A percentile compares a stretch with the other conserved stretches of the same genome.
Conservation (phyloP, 805 yeast species). For the Torulaspora delbrueckii region DNA sequence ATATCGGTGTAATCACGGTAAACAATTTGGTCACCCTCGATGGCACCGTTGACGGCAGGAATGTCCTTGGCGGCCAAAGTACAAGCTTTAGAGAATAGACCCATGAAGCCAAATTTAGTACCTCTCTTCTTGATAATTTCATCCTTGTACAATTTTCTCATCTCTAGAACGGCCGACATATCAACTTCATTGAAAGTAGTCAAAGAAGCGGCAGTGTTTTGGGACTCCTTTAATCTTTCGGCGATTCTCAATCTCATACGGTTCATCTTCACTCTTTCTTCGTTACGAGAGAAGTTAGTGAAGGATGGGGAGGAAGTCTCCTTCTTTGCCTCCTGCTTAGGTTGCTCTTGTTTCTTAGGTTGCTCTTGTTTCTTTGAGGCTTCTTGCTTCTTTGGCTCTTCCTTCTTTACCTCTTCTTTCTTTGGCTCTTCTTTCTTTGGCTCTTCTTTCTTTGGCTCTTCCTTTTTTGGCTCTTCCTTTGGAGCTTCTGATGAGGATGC, state of each 20-base stretch:
- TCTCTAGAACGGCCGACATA: slow-evolving; percentile 84
- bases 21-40: slow-evolving; percentile 90
- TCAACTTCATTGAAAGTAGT: slow-evolving; percentile 98
- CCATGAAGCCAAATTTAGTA: slow-evolving; percentile 97
- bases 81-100: slow-evolving; percentile 91
- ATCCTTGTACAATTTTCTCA: slow-evolving; percentile 96
- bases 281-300: slow-evolving; percentile 69
- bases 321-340: slow-evolving; percentile 25
- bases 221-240: slow-evolving; percentile 98
- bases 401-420: slow-evolving; percentile 19
- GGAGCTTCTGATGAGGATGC: slow-evolving; percentile 41
- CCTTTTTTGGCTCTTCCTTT: slow-evolving; percentile 15
- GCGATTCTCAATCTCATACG: slow-evolving; percentile 99
- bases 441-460: slow-evolving; percentile 32
- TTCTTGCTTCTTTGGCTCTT: slow-evolving; percentile 17
- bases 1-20: slow-evolving; percentile 95
- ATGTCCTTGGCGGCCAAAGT: slow-evolving; percentile 89
- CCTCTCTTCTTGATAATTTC: slow-evolving; percentile 92
- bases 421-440: slow-evolving; percentile 36
- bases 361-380: slow-evolving; percentile 22
- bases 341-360: slow-evolving; percentile 32
- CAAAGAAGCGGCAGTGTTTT: slow-evolving; percentile 96
- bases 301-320: slow-evolving; percentile 35
- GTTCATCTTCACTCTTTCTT: slow-evolving; percentile 95
- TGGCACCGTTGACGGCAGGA: slow-evolving; percentile 93